Percentiles rank a stretch among this genome's conserved stretches.
These are phyloP conservation scores for Lactarius quietus DNA, from an alignment of 768 basidiomycete species.

Conservation along the genomic window DNA sequence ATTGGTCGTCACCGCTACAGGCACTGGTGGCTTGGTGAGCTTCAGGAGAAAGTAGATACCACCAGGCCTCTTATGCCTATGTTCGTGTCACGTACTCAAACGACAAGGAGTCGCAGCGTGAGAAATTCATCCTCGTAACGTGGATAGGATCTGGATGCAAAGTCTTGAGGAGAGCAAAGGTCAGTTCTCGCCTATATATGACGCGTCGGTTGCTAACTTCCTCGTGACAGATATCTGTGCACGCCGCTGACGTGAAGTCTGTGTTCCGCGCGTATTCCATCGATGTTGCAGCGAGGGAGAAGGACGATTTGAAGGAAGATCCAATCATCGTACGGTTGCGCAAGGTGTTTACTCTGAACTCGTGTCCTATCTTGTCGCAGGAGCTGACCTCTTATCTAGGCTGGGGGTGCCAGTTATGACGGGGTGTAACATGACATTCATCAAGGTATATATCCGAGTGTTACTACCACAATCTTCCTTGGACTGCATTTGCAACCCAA, in stretches of 20 bases:
- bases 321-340: slow-evolving; percentile 78
- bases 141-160: slow-evolving; percentile 84
- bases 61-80: slow-evolving; percentile 80
- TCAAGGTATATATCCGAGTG: neutral
- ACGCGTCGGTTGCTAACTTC: slow-evolving; percentile 14
- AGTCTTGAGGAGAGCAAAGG: slow-evolving; percentile 91
- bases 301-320: slow-evolving; percentile 83
- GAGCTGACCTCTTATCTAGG: slow-evolving; percentile 41
- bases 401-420: slow-evolving; percentile 87
- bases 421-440: slow-evolving; percentile 49
- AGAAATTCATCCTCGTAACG: slow-evolving; percentile 84
- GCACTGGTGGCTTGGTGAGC: slow-evolving; percentile 76
- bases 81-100: slow-evolving; percentile 80
- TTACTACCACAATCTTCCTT: slow-evolving; percentile 3
- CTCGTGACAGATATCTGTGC: slow-evolving; percentile 77
- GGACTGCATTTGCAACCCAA: neutral
- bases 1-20: slow-evolving; percentile 72
- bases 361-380: slow-evolving; percentile 26
- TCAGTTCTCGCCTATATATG: slow-evolving; percentile 35
- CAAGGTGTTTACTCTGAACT: slow-evolving; percentile 52
- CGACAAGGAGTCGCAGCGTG: slow-evolving; percentile 80
- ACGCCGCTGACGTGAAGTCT: slow-evolving; percentile 81
- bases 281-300: slow-evolving; percentile 81
- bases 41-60: slow-evolving; percentile 66
- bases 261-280: slow-evolving; percentile 77